Evolutionary conservation across 768 basidiomycete genomes (phyloP), one percentile per base, ranked within the genome.

Genomic region (Kwoniella shandongensis): DNA sequence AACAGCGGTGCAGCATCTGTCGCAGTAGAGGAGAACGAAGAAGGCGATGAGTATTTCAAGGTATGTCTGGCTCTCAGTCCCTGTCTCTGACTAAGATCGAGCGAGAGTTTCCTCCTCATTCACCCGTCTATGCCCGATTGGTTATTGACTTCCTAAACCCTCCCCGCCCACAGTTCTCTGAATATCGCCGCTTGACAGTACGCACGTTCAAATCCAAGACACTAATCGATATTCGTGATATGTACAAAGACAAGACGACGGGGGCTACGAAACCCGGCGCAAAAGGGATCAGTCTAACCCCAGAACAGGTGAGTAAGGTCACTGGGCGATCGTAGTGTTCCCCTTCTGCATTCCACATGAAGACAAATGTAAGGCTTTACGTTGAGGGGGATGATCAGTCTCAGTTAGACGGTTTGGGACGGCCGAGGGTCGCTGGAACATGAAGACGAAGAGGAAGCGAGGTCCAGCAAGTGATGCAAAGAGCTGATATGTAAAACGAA

Each of bases 141-240:
- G n/a, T n/a, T n/a, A n/a, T n/a, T n/a, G n/a, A n/a, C n/a, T n/a
- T n/a, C n/a, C n/a, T n/a, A n/a, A n/a, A n/a, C n/a, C n/a, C n/a
- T n/a, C n/a, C n/a, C n/a, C n/a, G n/a, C n/a, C n/a, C n/a, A n/a
- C n/a, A 72, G 61, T 47, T 77, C 11, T 58, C 57, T 1, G 57
- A 61, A 4, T 67, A 54, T 17, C 58, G 64, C 13, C 44, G 75
- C 18, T 60, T 71, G 11, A 73, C 73, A 0, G 67, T 77, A 11
- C 41, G 67, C 4, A 38, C 61, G 30, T 77, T 59, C 67, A 65
- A 66, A 36, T 59, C 55, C 6, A 64, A 60, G 26, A 67, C 51
- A 4, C 49, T 69, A 50, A 46, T 77, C 30, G 74, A 76, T 59
- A 62, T 77, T 23, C 69, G 76, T 25, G 74, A 76, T 54, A 72